phyloP scores from a whole-genome alignment of 768 basidiomycete species.

The Gymnopilus junonius region DNA sequence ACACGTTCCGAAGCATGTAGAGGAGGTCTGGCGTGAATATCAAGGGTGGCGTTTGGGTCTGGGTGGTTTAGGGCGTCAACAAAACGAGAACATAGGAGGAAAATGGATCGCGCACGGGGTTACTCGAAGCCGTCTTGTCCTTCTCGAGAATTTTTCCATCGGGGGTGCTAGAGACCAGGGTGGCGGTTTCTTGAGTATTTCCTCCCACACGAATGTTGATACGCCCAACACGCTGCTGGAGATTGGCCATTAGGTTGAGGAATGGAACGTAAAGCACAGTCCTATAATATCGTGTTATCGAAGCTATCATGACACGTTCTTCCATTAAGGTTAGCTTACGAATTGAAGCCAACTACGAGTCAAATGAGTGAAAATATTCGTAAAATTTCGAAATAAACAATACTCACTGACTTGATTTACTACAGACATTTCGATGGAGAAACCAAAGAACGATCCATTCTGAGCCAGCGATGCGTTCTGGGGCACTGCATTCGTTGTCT shows the following conservation, averaged over 20 bases:
- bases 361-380: neutral
- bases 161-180: conserved; percentile 48
- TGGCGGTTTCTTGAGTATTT: conserved; percentile 76
- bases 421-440: conserved; percentile 78
- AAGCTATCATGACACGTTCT: neutral
- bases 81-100: neutral
- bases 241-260: conserved; percentile 77
- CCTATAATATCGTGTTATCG: conserved; percentile 30
- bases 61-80: neutral
- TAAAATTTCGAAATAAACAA: conserved; percentile 18
- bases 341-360: conserved; percentile 52
- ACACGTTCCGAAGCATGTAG: conserved; percentile 64
- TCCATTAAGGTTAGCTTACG: conserved; percentile 34
- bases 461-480: conserved; percentile 39
- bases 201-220: conserved; percentile 75
- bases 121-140: conserved; percentile 21
- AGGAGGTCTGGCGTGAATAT: conserved; percentile 67
- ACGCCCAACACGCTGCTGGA: conserved; percentile 62
- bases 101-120: conserved; percentile 18
- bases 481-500: conserved; percentile 43
- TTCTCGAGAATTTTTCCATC: conserved; percentile 37
- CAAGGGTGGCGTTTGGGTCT: conserved; percentile 70
- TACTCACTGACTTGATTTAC: conserved; percentile 63
- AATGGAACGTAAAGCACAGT: conserved; percentile 61
- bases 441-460: conserved; percentile 56